Evolutionary conservation across 768 basidiomycete species (phyloP).

Genomic region (Lyophyllum shimeji): DNA sequence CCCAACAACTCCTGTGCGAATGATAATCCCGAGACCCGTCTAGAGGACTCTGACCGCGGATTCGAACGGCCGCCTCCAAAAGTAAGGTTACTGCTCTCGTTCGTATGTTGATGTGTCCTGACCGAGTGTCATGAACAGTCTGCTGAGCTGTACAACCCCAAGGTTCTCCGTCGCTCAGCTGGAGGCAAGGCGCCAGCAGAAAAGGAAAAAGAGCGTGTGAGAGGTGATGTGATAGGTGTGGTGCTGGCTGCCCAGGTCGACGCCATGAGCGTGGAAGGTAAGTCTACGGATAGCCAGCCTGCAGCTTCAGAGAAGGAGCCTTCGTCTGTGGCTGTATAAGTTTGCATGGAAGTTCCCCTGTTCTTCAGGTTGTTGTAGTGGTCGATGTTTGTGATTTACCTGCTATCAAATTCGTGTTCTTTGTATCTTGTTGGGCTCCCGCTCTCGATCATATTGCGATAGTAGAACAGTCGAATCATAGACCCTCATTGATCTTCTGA

Average conservation of each 20-base stretch:
- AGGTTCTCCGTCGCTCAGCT: slow-evolving; percentile 26
- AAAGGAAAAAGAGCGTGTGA: slow-evolving; percentile 31
- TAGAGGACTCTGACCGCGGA: slow-evolving; percentile 45
- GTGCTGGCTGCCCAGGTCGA: slow-evolving; percentile 36
- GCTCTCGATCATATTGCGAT: slow-evolving; percentile 5
- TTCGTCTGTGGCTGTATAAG: not conserved
- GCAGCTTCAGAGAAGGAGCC: not conserved
- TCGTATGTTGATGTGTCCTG: not conserved
- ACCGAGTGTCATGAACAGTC: slow-evolving; percentile 16
- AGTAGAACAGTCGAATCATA: slow-evolving; percentile 12
- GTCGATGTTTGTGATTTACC: slow-evolving; percentile 14
- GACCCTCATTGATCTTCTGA: not conserved
- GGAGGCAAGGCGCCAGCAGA: slow-evolving; percentile 17
- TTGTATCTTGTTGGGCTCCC: slow-evolving; percentile 12
- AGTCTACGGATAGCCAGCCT: slow-evolving; percentile 2
- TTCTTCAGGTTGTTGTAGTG: slow-evolving; percentile 7
- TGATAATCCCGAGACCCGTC: slow-evolving; percentile 23
- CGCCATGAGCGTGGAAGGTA: slow-evolving; percentile 35
- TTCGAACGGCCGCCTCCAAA: slow-evolving; percentile 51
- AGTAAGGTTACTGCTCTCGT: slow-evolving; percentile 21
- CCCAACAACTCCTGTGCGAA: slow-evolving; percentile 13
- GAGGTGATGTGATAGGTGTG: slow-evolving; percentile 33
- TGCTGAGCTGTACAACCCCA: slow-evolving; percentile 36
- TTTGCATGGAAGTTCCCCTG: slow-evolving; percentile 1
- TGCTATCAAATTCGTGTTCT: slow-evolving; percentile 17